Evolutionary conservation across 1,139 yeast species (phyloP).

Genomic region (Magnusiomyces magnusii): DNA sequence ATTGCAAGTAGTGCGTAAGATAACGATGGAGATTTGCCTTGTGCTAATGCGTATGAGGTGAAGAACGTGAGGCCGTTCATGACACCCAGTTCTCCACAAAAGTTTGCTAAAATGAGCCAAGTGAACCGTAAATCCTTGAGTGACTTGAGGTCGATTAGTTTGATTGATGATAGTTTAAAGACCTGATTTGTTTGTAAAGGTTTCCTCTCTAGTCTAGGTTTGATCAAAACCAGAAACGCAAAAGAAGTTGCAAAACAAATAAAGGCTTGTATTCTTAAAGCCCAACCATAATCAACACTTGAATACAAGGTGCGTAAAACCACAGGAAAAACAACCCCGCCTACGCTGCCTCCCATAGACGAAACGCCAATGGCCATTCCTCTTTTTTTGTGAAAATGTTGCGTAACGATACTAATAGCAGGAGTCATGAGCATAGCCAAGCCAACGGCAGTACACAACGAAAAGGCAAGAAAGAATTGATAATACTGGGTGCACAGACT

Average conservation of each 20-base stretch:
- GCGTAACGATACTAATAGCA: constrained; percentile 51
- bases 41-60: constrained; percentile 49
- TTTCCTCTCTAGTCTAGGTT: constrained; percentile 22
- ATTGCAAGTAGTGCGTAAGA: constrained; percentile 45
- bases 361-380: constrained; percentile 58
- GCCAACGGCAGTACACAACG: constrained; percentile 50
- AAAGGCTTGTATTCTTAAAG: constrained; percentile 48
- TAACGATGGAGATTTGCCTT: constrained; percentile 46
- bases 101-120: constrained; percentile 38
- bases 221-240: constrained; percentile 35
- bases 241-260: constrained; percentile 40
- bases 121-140: constrained; percentile 38
- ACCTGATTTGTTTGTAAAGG: background rate
- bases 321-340: constrained; percentile 57
- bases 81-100: constrained; percentile 52
- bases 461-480: constrained; percentile 54
- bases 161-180: constrained; percentile 4
- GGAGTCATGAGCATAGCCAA: constrained; percentile 54
- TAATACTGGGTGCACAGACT: constrained; percentile 46
- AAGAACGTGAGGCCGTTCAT: constrained; percentile 47
- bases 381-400: constrained; percentile 52
- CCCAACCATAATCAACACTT: constrained; percentile 50
- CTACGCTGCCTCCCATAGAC: constrained; percentile 62
- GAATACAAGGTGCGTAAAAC: constrained; percentile 48
- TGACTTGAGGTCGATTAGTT: constrained; percentile 28